Base-by-base conservation (phyloP, 306 rosid species). In the Dalbergia cultrata region DNA sequence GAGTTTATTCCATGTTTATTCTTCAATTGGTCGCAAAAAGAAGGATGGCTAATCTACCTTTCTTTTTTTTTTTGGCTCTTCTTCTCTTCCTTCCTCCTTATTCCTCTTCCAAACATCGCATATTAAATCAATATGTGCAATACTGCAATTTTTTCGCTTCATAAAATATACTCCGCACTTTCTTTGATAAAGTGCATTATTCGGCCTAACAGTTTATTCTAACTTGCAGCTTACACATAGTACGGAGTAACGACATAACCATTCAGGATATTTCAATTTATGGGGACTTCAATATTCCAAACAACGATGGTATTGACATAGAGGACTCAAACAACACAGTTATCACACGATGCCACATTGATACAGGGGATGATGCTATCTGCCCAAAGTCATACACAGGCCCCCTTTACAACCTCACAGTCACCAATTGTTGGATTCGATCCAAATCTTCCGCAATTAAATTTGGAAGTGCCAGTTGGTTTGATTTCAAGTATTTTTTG, bases 291-390 rank as follows among this genome's bases (percentile, higher is more conserved):
- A 90, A 92, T 31, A 88, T 97, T 58, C 98, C 97, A 19, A 95
- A 95, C 86, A 95, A 91, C 9, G 98, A 92, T 54, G 98, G 98
- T 6, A 95, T 95, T 58, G 98, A 92, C 74, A 92, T 95, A 5
- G 98, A 95, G 84, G 98, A 95, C 86, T 92, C 98, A 31, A 95
- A 95, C 52, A 90, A 95, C 80, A 92, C 97, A 5, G 47, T 85
- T 6, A 92, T 95, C 78, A 91, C 85, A 10, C 69, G 95, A 76
- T 91, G 97, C 83, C 94, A 86, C 86, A 95, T 95, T 6, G 87
- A 95, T 76, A 95, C 97, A 7, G 97, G 97, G 22, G 98, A 95
- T 75, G 98, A 95, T 87, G 98, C 97, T 19, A 91, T 95, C 75
- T 92, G 97, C 84, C 97, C 97, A 9, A 95, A 95, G 85, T 84